A percentile compares a stretch with the other conserved stretches of the same genome.
Conservation (phyloP, 257 asterid genomes). For the Nicotiana benthamiana region DNA sequence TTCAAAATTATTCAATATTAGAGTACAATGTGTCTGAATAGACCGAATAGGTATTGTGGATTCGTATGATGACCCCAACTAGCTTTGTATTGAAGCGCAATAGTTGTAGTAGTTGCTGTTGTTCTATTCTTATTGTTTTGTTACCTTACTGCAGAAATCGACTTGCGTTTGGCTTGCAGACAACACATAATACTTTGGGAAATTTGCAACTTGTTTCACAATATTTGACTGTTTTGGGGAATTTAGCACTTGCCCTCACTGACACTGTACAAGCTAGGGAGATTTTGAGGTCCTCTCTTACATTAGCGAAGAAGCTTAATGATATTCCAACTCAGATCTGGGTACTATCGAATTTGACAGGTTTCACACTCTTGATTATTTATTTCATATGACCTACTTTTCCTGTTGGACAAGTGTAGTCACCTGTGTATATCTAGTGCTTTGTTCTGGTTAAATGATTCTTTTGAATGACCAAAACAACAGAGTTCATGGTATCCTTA, state of each 20-base stretch:
- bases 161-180: slow-evolving; percentile 91
- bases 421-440: background rate
- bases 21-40: background rate
- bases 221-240: slow-evolving; percentile 81
- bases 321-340: slow-evolving; percentile 93
- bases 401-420: background rate
- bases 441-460: background rate
- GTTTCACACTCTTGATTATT: slow-evolving; percentile 21
- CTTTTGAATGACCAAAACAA: background rate
- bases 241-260: slow-evolving; percentile 76
- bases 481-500: background rate
- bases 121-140: background rate
- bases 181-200: slow-evolving; percentile 70
- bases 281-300: slow-evolving; percentile 88
- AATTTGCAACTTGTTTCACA: slow-evolving; percentile 96
- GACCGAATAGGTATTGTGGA: background rate
- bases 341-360: slow-evolving; percentile 79
- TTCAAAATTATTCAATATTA: background rate
- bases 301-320: slow-evolving; percentile 79
- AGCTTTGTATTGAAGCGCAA: background rate
- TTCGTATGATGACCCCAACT: background rate
- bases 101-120: background rate
- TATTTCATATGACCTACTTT: background rate
- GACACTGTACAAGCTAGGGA: slow-evolving; percentile 97
- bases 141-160: slow-evolving; percentile 46